Evolutionary conservation across 768 basidiomycete species (phyloP).

Genomic region (Mycena pura): DNA sequence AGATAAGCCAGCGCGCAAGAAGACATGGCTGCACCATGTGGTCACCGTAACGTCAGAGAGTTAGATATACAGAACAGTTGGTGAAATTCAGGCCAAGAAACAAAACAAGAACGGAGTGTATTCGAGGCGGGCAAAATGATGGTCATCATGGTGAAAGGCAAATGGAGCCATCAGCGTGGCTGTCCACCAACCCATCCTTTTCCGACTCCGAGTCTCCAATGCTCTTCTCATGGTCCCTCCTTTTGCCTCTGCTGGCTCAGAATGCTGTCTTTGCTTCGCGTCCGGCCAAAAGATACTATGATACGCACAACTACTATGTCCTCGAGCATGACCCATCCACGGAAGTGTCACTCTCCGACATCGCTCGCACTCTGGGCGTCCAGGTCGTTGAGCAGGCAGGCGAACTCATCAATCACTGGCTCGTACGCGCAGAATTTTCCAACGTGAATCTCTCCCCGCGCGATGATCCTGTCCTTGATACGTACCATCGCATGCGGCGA

Average conservation of each 20-base stretch:
- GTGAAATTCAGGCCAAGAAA: no score
- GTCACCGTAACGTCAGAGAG: no score
- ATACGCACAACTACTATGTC: constrained; percentile 83
- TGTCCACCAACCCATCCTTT: constrained; percentile 6
- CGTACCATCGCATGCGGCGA: constrained; percentile 53
- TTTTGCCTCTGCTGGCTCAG: constrained; percentile 40
- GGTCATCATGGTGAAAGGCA: background rate
- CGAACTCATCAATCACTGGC: constrained; percentile 81
- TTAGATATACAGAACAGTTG: no score
- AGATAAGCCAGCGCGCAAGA: no score
- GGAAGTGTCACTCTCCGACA: constrained; percentile 62
- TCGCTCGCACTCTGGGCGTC: constrained; percentile 68
- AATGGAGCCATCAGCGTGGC: background rate
- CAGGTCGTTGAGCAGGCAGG: constrained; percentile 91
- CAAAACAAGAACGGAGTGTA: no score
- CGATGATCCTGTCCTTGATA: constrained; percentile 57
- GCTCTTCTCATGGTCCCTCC: constrained; percentile 39
- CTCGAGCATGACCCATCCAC: constrained; percentile 66
- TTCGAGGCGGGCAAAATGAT: background rate
- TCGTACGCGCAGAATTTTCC: constrained; percentile 67
- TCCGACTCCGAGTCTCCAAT: constrained; percentile 25
- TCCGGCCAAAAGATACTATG: constrained; percentile 61
- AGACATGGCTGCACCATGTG: no score
- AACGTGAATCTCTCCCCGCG: constrained; percentile 33
- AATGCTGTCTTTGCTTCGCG: constrained; percentile 38